Percentiles rank a stretch among this genome's conserved stretches.
Conservation (phyloP, 805 yeast species). For the Ogataea kodamae region DNA sequence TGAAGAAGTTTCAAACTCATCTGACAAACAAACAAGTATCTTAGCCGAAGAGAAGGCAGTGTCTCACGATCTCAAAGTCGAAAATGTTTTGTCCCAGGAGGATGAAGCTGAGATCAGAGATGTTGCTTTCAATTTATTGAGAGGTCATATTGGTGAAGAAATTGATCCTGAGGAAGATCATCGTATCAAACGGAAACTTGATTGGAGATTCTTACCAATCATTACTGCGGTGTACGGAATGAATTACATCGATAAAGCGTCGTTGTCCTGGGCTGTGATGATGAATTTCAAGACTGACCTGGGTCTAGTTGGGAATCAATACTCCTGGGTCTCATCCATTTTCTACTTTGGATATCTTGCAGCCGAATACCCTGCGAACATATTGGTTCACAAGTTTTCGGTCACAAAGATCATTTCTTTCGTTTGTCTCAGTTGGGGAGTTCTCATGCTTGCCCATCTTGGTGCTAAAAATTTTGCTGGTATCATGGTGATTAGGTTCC, state of each 20-base stretch:
- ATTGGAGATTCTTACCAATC: slow-evolving; percentile 36
- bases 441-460: slow-evolving; percentile 49
- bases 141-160: slow-evolving; percentile 3
- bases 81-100: slow-evolving; percentile 2
- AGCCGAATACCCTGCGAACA: slow-evolving; percentile 51
- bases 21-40: not conserved
- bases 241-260: slow-evolving; percentile 23
- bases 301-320: slow-evolving; percentile 41
- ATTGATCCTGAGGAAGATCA: slow-evolving; percentile 28
- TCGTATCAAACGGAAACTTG: slow-evolving; percentile 36
- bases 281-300: slow-evolving; percentile 51
- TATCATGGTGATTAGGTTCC: slow-evolving; percentile 42
- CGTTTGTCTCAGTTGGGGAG: slow-evolving; percentile 59
- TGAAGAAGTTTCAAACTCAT: slow-evolving; percentile 7
- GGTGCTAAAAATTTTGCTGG: slow-evolving; percentile 41
- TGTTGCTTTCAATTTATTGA: slow-evolving; percentile 6
- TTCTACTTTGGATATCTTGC: slow-evolving; percentile 39
- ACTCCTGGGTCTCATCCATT: slow-evolving; percentile 33
- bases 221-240: slow-evolving; percentile 23
- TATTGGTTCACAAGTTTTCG: slow-evolving; percentile 51
- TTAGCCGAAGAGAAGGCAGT: not conserved
- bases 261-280: slow-evolving; percentile 42
- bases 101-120: slow-evolving; percentile 6
- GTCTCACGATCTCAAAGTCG: not conserved
- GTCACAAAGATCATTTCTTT: slow-evolving; percentile 46